Evolutionary conservation across 2,329 filamentous ascomycete genomes (phyloP), one percentile per base, ranked within the genome.

Genomic region (Thelonectria blattea): DNA sequence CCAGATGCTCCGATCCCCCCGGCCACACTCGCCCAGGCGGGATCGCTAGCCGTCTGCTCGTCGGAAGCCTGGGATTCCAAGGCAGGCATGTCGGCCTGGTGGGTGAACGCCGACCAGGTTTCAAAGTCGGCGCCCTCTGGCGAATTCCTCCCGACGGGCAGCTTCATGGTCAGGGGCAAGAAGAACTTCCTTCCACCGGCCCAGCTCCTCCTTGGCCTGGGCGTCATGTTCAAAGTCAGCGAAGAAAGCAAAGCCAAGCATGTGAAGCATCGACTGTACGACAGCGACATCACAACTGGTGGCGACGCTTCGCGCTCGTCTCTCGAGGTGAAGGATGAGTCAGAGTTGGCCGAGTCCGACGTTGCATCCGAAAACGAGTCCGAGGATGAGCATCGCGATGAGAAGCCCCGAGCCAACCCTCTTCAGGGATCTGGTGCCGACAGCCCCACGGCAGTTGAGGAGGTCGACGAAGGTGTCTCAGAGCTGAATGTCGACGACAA

Each of bases 11-110:
- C 93, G 0, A 94, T 99, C 24, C 92, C 95, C 3, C 95, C 95
- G 0, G 91, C 92, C 2, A 98, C 95, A 0, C 79, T 99, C 3
- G 90, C 92, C 0, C 95, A 99, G 78, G 95, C 95, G 4, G 95
- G 95, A 0, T 89, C 89, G 46, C 79, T 97, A 30, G 88, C 90
- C 0, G 91, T 99, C 5, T 92, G 91, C 63, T 91, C 91, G 9
- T 97, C 93, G 1, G 89, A 83, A 58, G 95, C 94, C 0, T 99
- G 95, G 95, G 95, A 98, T 62, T 94, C 91, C 1, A 99, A 99
- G 75, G 94, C 94, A 9, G 87, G 92, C 15, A 96, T 98, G 91
- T 90, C 91, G 17, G 93, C 94, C 9, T 99, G 92, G 90, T 99
- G 95, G 95, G 94, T 96, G 0, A 88, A 89, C 63, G 90, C 91